Conservation (phyloP, 768 basidiomycete species). For the Mycena filopes region DNA sequence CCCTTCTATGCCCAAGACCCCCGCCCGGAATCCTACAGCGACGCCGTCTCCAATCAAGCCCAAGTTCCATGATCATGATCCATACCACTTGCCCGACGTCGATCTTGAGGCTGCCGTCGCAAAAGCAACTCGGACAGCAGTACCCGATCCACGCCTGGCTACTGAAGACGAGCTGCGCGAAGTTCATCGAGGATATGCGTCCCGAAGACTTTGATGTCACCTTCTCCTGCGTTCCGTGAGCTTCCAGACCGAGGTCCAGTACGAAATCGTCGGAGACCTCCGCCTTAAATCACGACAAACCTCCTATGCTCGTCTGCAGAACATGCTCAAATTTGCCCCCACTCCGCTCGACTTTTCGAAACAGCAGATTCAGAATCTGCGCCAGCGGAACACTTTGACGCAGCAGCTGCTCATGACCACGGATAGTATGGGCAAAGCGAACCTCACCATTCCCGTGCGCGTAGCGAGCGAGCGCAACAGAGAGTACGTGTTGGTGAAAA, state of each 20-base stretch:
- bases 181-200: slow-evolving; percentile 96
- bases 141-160: slow-evolving; percentile 91
- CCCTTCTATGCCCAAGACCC: slow-evolving; percentile 62
- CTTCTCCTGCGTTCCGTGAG: slow-evolving; percentile 88
- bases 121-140: slow-evolving; percentile 66
- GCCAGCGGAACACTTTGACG: slow-evolving; percentile 89
- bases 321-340: slow-evolving; percentile 82
- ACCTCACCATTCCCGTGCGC: slow-evolving; percentile 90
- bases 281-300: slow-evolving; percentile 95
- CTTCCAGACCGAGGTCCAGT: slow-evolving; percentile 96
- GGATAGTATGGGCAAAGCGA: slow-evolving; percentile 90
- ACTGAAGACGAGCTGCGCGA: slow-evolving; percentile 93
- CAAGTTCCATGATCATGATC: slow-evolving; percentile 84
- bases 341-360: slow-evolving; percentile 97
- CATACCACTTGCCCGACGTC: slow-evolving; percentile 91
- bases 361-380: slow-evolving; percentile 92
- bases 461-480: slow-evolving; percentile 96
- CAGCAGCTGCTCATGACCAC: slow-evolving; percentile 94
- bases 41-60: slow-evolving; percentile 65
- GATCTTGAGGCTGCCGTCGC: slow-evolving; percentile 72
- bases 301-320: slow-evolving; percentile 89
- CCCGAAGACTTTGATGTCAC: slow-evolving; percentile 95
- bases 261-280: slow-evolving; percentile 97
- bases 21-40: slow-evolving; percentile 49
- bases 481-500: slow-evolving; percentile 94